Evolutionary conservation across 768 basidiomycete genomes (phyloP), one percentile per base, ranked within the genome.

Genomic region (Boletus speciosus): DNA sequence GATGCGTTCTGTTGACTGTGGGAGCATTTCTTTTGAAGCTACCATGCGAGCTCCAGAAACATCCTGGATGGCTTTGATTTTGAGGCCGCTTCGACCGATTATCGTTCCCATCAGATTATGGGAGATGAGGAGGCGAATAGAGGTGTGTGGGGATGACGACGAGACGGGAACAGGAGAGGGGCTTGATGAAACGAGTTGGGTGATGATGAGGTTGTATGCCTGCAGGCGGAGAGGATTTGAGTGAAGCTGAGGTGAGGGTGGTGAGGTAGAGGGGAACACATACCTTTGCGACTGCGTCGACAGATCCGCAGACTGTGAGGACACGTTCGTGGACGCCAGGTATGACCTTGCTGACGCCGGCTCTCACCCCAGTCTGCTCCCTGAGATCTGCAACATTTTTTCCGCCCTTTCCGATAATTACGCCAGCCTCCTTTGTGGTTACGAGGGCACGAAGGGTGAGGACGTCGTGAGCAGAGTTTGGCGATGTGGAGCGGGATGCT

Each of bases 31-130:
- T 74, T 98, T 98, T 57, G 92, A 91, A 41, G 97, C 97, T 52
- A 98, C 89, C 95, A 99, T 99, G 52, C 97, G 89, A 19, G 93
- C 94, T 47, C 94, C 93, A 37, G 96, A 96, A 44, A 81, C 76
- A 72, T 98, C 96, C 71, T 99, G 97, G 70, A 99, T 98, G 66
- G 93, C 90, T 77, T 98, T 98, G 74, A 99, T 98, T 83, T 97
- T 98, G 71, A 92, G 84, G 63, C 97, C 97, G 50, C 77, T 88
- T 60, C 95, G 88, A 63, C 97, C 97, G 65, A 98, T 98, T 76
- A 99, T 90, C 56, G 93, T 94, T 49, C 97, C 97, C 97, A 99
- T 99, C 61, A 99, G 81, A 74, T 98, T 96, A 78, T 99, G 97
- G 42, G 94, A 96, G 77, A 99, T 94, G 66, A 99, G 81, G 61